These are phyloP conservation scores for Solanum etuberosum DNA, from an alignment of 257 asterid genomes.

Conservation along the genomic window DNA sequence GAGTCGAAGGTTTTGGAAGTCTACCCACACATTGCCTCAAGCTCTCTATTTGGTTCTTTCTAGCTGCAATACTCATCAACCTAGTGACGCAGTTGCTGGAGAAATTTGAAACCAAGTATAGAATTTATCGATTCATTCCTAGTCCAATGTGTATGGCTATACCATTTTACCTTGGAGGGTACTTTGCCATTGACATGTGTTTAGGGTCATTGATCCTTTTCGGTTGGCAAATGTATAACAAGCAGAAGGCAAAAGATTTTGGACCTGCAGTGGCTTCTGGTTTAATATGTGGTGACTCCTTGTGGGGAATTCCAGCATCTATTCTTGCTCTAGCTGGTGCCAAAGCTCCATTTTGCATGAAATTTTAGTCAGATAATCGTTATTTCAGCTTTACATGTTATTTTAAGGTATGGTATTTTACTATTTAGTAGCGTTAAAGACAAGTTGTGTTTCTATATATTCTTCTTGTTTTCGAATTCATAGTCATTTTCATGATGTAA, in stretches of 20 bases:
- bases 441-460: neutral
- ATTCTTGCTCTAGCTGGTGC: constrained; percentile 38
- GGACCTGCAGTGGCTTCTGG: constrained; percentile 74
- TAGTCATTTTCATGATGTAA: neutral
- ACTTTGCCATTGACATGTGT: constrained; percentile 75
- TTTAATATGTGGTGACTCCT: constrained; percentile 65
- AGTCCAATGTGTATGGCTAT: constrained; percentile 85
- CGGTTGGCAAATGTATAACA: constrained; percentile 27
- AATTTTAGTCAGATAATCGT: neutral
- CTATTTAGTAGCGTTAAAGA: neutral
- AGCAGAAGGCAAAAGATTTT: constrained; percentile 22
- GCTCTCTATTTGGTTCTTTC: constrained; percentile 25
- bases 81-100: constrained; percentile 3
- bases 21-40: constrained; percentile 53
- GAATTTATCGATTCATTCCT: constrained; percentile 43
- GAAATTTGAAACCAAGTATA: constrained; percentile 26
- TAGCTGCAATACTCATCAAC: constrained; percentile 20
- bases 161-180: constrained; percentile 60
- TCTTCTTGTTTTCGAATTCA: neutral
- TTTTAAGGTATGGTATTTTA: neutral
- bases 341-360: constrained; percentile 63
- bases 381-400: neutral
- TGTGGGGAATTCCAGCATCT: constrained; percentile 74
- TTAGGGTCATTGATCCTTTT: constrained; percentile 55
- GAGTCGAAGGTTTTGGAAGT: constrained; percentile 27